These are phyloP conservation scores for Stylonectria norvegica DNA, from an alignment of 2,329 filamentous ascomycete genomes.

Conservation along the genomic window DNA sequence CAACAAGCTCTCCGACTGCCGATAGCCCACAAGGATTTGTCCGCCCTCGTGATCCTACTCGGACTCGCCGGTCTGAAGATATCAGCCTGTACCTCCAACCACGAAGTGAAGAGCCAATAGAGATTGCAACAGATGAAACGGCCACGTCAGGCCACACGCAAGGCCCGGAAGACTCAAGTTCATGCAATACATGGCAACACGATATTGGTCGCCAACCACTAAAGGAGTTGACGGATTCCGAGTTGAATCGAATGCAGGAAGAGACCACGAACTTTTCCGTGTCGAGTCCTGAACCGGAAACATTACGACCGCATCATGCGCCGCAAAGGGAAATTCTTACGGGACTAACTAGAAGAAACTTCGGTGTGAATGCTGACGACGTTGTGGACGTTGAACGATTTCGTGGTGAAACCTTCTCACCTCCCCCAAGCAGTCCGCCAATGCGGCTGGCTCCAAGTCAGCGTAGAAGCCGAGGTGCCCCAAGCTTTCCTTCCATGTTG, in stretches of 20 bases:
- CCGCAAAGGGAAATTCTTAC: neutral
- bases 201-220: slow-evolving; percentile 18
- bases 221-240: slow-evolving; percentile 21
- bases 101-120: slow-evolving; percentile 22
- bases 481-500: slow-evolving; percentile 1
- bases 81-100: slow-evolving; percentile 33
- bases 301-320: slow-evolving; percentile 3
- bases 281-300: slow-evolving; percentile 6
- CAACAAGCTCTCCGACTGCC: slow-evolving; percentile 3
- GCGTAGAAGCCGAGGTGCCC: slow-evolving; percentile 1
- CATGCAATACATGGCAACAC: slow-evolving; percentile 6
- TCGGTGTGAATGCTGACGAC: neutral
- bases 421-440: slow-evolving; percentile 8
- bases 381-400: slow-evolving; percentile 2
- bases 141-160: slow-evolving; percentile 24
- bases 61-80: slow-evolving; percentile 15
- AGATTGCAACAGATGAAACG: slow-evolving; percentile 36
- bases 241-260: slow-evolving; percentile 17
- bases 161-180: slow-evolving; percentile 4
- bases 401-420: slow-evolving; percentile 4
- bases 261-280: slow-evolving; percentile 11
- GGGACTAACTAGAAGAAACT: neutral
- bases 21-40: slow-evolving; percentile 5
- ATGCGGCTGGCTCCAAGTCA: slow-evolving; percentile 8
- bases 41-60: slow-evolving; percentile 4